phyloP scores from a whole-genome alignment of 1,284 basidiomycete genomes.

The Leccinum griseonigrum region DNA sequence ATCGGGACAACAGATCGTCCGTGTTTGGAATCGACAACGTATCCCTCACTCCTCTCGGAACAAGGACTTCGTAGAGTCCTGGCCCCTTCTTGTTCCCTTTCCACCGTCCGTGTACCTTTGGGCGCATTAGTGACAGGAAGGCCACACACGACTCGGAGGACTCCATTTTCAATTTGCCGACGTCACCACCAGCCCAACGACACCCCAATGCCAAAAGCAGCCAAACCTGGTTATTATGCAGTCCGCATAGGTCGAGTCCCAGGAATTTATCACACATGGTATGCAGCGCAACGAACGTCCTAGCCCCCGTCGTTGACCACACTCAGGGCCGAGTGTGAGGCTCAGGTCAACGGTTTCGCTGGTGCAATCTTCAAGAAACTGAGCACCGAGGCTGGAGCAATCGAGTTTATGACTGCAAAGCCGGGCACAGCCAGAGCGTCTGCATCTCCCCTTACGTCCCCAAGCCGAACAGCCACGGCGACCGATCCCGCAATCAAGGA shows the following conservation, averaged over 20 bases:
- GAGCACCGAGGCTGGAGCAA: constrained; percentile 48
- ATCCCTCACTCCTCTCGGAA: constrained; percentile 12
- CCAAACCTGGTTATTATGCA: constrained; percentile 38
- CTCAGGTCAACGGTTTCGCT: constrained; percentile 55
- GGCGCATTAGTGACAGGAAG: not conserved
- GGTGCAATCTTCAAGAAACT: constrained; percentile 69
- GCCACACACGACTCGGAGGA: not conserved
- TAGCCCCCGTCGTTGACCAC: constrained; percentile 12
- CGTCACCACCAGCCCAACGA: not conserved
- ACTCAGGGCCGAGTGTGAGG: constrained; percentile 36
- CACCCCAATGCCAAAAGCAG: constrained; percentile 32
- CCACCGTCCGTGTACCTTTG: not conserved
- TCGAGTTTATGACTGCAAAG: constrained; percentile 34
- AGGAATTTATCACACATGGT: constrained; percentile 44
- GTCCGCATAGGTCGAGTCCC: constrained; percentile 36
- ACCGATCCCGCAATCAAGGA: constrained; percentile 9
- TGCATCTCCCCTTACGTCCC: constrained; percentile 1
- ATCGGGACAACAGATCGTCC: constrained; percentile 21
- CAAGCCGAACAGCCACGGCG: not conserved
- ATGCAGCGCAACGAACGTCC: constrained; percentile 2
- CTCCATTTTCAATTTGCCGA: not conserved
- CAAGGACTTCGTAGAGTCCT: constrained; percentile 3
- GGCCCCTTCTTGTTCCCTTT: not conserved
- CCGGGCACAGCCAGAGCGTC: constrained; percentile 1
- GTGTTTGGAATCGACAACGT: constrained; percentile 13